A percentile compares a stretch with the other conserved stretches of the same genome.
These are phyloP conservation scores for Beta macrorhiza DNA, from an alignment of 179 eudicot species.

Conservation along the genomic window DNA sequence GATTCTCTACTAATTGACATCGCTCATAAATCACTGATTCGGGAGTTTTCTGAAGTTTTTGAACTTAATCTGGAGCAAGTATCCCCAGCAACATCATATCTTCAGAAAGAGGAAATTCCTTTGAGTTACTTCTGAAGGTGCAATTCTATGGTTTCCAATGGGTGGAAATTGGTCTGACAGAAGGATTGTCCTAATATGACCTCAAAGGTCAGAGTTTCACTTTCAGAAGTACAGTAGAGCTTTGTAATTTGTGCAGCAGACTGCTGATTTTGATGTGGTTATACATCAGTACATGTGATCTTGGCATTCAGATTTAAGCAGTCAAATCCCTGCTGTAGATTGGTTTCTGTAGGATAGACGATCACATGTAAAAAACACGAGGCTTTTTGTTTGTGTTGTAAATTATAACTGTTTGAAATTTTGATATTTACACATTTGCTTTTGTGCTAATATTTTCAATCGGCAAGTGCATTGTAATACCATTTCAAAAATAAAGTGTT, in stretches of 20 bases:
- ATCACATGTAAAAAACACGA: too few relatives aligned
- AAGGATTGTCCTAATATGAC: neutral
- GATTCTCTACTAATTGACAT: slow-evolving; percentile 48
- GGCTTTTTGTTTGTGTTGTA: too few relatives aligned
- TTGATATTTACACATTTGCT: too few relatives aligned
- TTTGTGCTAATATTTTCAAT: neutral
- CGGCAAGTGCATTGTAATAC: neutral
- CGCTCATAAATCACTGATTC: slow-evolving; percentile 45
- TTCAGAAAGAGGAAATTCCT: slow-evolving; percentile 5
- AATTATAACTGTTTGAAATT: too few relatives aligned
- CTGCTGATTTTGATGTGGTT: too few relatives aligned
- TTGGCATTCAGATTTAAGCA: neutral
- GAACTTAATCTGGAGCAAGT: slow-evolving; percentile 51
- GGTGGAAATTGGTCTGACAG: too few relatives aligned
- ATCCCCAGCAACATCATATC: slow-evolving; percentile 19
- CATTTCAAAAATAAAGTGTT: too few relatives aligned
- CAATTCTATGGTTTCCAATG: neutral
- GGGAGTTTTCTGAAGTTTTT: slow-evolving; percentile 74
- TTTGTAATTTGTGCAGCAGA: neutral
- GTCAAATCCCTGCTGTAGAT: too few relatives aligned
- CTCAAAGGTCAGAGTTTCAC: neutral
- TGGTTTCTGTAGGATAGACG: neutral
- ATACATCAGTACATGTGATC: neutral
- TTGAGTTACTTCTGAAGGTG: neutral
- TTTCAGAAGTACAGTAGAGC: neutral